Evolutionary conservation across 208 protist genomes (phyloP).

Genomic region (Crithidia acanthocephali): DNA sequence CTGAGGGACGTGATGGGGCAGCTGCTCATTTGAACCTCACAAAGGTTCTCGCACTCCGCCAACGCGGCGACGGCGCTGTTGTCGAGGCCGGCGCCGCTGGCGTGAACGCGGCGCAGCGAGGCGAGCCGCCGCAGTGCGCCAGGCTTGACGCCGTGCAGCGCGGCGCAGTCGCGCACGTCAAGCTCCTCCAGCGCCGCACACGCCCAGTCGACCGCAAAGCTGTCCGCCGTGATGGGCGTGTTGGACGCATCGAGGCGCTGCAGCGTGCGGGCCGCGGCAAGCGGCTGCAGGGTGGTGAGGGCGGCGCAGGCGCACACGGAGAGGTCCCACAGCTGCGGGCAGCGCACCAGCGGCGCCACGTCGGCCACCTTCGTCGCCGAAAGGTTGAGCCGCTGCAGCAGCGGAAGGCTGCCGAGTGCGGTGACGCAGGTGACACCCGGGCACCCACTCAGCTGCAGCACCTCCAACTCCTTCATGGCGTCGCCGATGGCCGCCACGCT

Average conservation of each 20-base stretch:
- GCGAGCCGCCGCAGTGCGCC: slow-evolving; percentile 6
- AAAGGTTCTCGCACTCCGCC: slow-evolving; percentile 32
- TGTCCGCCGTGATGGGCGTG: slow-evolving; percentile 16
- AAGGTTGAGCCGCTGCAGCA: slow-evolving; percentile 42
- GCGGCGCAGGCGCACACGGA: slow-evolving; percentile 9
- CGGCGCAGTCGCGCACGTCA: slow-evolving; percentile 17
- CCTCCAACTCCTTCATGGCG: slow-evolving; percentile 21
- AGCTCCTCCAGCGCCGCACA: slow-evolving; percentile 28
- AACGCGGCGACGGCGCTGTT: slow-evolving; percentile 40
- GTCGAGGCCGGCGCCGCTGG: slow-evolving; percentile 30
- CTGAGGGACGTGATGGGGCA: slow-evolving; percentile 42
- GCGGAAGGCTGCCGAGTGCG: slow-evolving; percentile 21
- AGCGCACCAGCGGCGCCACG: slow-evolving; percentile 21
- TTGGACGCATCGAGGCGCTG: slow-evolving; percentile 26
- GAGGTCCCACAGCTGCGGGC: slow-evolving; percentile 28
- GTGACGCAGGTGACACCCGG: slow-evolving; percentile 30
- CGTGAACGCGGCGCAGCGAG: slow-evolving; percentile 33
- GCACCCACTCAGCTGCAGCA: slow-evolving; percentile 37
- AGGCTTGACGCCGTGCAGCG: not conserved
- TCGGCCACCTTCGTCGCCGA: slow-evolving; percentile 37
- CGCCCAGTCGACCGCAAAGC: slow-evolving; percentile 17
- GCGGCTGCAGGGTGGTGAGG: slow-evolving; percentile 28
- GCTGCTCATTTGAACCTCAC: slow-evolving; percentile 35
- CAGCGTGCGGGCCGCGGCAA: slow-evolving; percentile 27
- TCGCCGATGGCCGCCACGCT: slow-evolving; percentile 8